Evolutionary conservation across 306 rosid species (phyloP).

Genomic region (Prunus mume): DNA sequence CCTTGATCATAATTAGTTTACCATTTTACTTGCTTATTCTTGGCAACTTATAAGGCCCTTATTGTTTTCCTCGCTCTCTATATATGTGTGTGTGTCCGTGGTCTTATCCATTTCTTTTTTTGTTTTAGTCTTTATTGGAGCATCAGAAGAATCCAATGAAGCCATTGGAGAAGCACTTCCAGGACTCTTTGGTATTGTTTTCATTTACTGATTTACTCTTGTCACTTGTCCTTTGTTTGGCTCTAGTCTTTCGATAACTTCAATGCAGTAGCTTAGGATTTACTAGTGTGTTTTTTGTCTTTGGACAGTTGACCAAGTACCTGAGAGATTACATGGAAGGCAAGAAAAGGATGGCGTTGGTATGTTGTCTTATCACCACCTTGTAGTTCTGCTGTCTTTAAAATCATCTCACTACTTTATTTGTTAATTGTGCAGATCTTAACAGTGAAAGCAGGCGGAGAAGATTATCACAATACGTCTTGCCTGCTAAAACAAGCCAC

Average conservation of each 20-base stretch:
- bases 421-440: conserved; percentile 47
- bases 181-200: conserved; percentile 69
- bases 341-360: conserved; percentile 92
- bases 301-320: conserved; percentile 71
- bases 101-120: conserved; percentile 10
- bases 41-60: not conserved
- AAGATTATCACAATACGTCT: conserved; percentile 80
- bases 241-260: not conserved
- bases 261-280: not conserved
- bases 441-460: conserved; percentile 73
- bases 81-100: not conserved
- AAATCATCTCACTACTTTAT: conserved; percentile 3
- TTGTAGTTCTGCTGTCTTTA: not conserved
- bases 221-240: too few relatives aligned
- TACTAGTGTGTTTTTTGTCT: conserved; percentile 16
- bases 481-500: conserved; percentile 79
- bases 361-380: conserved; percentile 27
- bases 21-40: not conserved
- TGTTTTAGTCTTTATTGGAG: conserved; percentile 71
- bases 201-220: conserved; percentile 10
- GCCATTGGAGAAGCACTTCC: conserved; percentile 91
- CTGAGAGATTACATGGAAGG: conserved; percentile 89
- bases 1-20: not conserved
- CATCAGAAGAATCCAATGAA: conserved; percentile 88
- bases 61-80: not conserved